Base-by-base conservation (phyloP, 768 basidiomycete species). In the Leucosporidium yakuticum region DNA sequence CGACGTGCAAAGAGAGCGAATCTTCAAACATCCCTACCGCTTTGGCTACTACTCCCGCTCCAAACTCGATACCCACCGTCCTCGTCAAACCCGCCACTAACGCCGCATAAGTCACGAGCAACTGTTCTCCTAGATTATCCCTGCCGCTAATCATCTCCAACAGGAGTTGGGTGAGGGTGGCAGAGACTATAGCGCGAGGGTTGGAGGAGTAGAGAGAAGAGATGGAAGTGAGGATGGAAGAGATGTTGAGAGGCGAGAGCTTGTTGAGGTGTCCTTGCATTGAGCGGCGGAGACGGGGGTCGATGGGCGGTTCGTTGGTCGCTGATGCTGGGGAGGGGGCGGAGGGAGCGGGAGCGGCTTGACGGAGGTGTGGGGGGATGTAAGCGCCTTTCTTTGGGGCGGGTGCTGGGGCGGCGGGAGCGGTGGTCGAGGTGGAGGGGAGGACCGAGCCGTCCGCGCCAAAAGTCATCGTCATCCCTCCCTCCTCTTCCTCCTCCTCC, bases 311-410 rank as follows among this genome's bases (percentile, higher is more conserved):
- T 1, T 54, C 53, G 9, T 70, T 65, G 61, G n/a, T n/a, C n/a
- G n/a, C n/a, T n/a, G 63, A 55, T 17, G 65, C 54, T 25, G 59
- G 48, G 17, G 56, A 67, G 53, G 58, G 54, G 49, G 44, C 4
- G n/a, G 67, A 56, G 2, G 62, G 32, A 14, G 50, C 47, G 7
- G 63, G 59, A n/a, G 36, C 50, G 4, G 67, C 61, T 57, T 65
- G 54, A 48, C 90, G 84, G 4, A 91, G 79, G 74, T 89, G 86
- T 2, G 93, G 91, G 0, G 92, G 91, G n/a, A 93, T 78, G 76
- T 95, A 96, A 31, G 83, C 82, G 8, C 64, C 60, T 2, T 32
- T 31, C 2, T 60, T 54, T 53, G 68, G 34, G 8, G 32, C n/a
- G n/a, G 21, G 66, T 50, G 11, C 60, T n/a, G 4, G 32, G 34